A percentile compares a stretch with the other conserved stretches of the same genome.
These are phyloP conservation scores for Flaveria robusta DNA, from an alignment of 129 eudicot species.

Conservation along the genomic window DNA sequence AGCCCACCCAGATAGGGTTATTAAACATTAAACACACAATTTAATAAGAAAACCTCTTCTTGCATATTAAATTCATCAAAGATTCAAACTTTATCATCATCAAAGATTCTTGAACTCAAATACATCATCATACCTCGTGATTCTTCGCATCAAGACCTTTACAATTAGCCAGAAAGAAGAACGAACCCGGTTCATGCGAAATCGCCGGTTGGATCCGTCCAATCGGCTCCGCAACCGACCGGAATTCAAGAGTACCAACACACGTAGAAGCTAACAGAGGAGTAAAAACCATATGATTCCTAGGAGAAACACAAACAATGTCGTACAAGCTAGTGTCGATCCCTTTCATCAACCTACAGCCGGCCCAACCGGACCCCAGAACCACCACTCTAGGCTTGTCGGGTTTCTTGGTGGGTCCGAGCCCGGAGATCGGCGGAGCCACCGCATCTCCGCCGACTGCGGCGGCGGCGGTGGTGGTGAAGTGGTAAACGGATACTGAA, in stretches of 20 bases:
- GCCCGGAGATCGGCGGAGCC: constrained; percentile 35
- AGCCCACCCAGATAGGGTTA: background rate
- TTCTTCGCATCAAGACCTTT: constrained; percentile 56
- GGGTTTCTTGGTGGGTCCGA: constrained; percentile 62
- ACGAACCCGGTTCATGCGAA: constrained; percentile 84
- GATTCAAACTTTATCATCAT: constrained; percentile 7
- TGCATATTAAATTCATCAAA: background rate
- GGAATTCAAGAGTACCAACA: constrained; percentile 94
- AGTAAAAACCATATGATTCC: constrained; percentile 98
- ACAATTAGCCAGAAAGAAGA: constrained; percentile 77
- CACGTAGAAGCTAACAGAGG: constrained; percentile 94
- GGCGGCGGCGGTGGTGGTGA: constrained; percentile 27
- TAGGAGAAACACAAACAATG: constrained; percentile 88
- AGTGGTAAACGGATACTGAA: constrained; percentile 30
- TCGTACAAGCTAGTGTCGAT: constrained; percentile 78
- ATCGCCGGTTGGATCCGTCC: constrained; percentile 94
- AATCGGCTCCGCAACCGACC: constrained; percentile 96
- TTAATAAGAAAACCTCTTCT: background rate
- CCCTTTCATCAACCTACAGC: constrained; percentile 87
- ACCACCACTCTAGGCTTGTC: constrained; percentile 95
- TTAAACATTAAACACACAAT: background rate
- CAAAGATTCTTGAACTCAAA: constrained; percentile 18
- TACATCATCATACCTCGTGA: constrained; percentile 51
- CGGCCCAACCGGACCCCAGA: constrained; percentile 97
- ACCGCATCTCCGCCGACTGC: background rate